Percentiles rank a stretch among this genome's conserved stretches.
These are phyloP conservation scores for Rhodotorula diobovata DNA, from an alignment of 768 basidiomycete genomes.

Conservation along the genomic window DNA sequence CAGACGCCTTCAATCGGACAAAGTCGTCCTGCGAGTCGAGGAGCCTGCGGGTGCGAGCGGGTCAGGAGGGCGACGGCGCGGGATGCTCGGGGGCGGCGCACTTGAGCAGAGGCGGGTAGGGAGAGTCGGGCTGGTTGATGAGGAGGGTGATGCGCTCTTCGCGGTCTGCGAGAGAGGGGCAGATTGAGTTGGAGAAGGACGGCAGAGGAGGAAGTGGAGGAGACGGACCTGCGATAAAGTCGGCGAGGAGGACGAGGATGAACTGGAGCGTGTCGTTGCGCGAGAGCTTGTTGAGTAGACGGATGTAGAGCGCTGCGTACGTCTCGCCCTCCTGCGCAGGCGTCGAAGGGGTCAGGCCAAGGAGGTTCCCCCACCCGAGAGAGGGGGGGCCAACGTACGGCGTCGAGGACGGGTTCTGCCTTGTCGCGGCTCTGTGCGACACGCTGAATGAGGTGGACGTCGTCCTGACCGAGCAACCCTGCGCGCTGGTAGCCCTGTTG, in stretches of 20 bases:
- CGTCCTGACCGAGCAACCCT: conserved; percentile 78
- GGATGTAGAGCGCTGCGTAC: conserved; percentile 84
- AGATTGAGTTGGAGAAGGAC: neutral
- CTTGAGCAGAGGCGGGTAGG: conserved; percentile 74
- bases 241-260: conserved; percentile 78
- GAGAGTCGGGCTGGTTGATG: conserved; percentile 65
- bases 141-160: conserved; percentile 81
- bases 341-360: neutral
- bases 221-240: conserved; percentile 69
- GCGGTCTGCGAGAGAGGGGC: conserved; percentile 57
- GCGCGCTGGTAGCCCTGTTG: conserved; percentile 96
- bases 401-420: conserved; percentile 45
- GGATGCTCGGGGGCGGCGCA: conserved; percentile 48
- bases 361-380: neutral
- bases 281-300: conserved; percentile 77
- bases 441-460: conserved; percentile 80
- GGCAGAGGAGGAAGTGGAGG: too few species aligned
- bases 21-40: conserved; percentile 88
- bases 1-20: conserved; percentile 80
- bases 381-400: conserved; percentile 12
- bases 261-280: conserved; percentile 82
- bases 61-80: neutral
- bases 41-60: conserved; percentile 54
- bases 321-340: conserved; percentile 64
- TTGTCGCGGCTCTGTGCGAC: conserved; percentile 68